Percentiles rank a stretch among this genome's conserved stretches.
phyloP scores from a whole-genome alignment of 179 eudicot species.

The Spergularia azorica region DNA sequence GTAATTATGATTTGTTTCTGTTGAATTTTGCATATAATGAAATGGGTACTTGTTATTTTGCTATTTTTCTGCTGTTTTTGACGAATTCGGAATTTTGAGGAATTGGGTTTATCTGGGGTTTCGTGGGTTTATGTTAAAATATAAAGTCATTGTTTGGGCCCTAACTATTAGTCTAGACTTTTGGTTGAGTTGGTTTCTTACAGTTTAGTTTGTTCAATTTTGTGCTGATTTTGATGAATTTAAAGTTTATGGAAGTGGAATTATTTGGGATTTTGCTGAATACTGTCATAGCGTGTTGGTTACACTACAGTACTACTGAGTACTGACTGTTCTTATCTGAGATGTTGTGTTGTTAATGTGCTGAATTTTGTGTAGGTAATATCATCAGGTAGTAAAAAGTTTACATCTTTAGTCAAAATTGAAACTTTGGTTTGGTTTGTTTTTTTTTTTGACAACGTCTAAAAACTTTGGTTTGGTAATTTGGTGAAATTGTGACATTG shows the following conservation, averaged over 20 bases:
- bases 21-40: slow-evolving; percentile 1
- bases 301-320: background rate
- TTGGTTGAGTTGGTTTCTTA: no score
- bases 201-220: background rate
- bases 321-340: background rate
- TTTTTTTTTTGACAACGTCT: no score
- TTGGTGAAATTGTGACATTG: background rate
- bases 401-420: background rate
- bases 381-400: background rate
- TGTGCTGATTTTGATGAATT: slow-evolving; percentile 9
- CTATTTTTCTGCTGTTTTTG: background rate
- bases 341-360: background rate
- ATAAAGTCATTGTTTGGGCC: no score
- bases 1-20: slow-evolving; percentile 6
- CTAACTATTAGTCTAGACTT: no score
- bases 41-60: background rate
- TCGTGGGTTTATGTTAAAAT: no score
- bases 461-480: slow-evolving; percentile 1
- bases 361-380: background rate
- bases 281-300: background rate
- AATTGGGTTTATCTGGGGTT: background rate
- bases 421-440: slow-evolving; percentile 7
- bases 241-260: background rate
- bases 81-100: background rate
- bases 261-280: background rate